A percentile compares a stretch with the other conserved stretches of the same genome.
Evolutionary conservation across 768 basidiomycete genomes (phyloP).

Genomic region (Trametes cubensis): DNA sequence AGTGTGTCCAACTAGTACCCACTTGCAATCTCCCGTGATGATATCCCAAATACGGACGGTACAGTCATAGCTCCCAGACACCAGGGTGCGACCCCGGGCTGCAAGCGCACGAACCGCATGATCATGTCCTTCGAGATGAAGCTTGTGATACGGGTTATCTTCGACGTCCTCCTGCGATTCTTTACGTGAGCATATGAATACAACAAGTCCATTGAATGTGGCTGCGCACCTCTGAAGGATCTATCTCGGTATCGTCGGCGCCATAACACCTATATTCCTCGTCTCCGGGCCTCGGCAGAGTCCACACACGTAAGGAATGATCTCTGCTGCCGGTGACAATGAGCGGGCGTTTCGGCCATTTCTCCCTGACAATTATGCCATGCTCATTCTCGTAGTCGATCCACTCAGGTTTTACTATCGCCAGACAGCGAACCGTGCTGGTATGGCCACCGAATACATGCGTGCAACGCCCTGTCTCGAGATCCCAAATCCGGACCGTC

Average conservation of each 20-base stretch:
- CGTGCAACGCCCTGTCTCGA: slow-evolving; percentile 76
- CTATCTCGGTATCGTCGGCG: slow-evolving; percentile 60
- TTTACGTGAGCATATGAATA: neutral
- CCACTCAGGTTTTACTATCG: slow-evolving; percentile 93
- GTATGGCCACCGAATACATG: slow-evolving; percentile 97
- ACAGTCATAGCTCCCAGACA: slow-evolving; percentile 95
- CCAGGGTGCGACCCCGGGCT: slow-evolving; percentile 84
- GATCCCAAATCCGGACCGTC: slow-evolving; percentile 90
- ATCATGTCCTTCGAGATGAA: slow-evolving; percentile 85
- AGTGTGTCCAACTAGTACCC: slow-evolving; percentile 83
- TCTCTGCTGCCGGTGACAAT: slow-evolving; percentile 77
- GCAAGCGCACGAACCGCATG: slow-evolving; percentile 93
- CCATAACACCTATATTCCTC: slow-evolving; percentile 73
- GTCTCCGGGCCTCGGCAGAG: slow-evolving; percentile 67
- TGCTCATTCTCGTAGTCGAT: slow-evolving; percentile 71
- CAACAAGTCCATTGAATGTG: neutral
- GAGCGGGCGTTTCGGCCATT: slow-evolving; percentile 69
- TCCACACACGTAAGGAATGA: slow-evolving; percentile 67
- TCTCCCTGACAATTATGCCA: slow-evolving; percentile 66
- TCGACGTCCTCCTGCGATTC: slow-evolving; percentile 58
- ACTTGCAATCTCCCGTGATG: slow-evolving; percentile 77
- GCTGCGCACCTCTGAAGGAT: slow-evolving; percentile 50
- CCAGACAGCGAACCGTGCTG: slow-evolving; percentile 92
- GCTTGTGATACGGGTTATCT: slow-evolving; percentile 88
- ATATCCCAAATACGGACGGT: slow-evolving; percentile 96